Evolutionary conservation across 345 rosid genomes (phyloP).

Genomic region (Arabis hirsuta): DNA sequence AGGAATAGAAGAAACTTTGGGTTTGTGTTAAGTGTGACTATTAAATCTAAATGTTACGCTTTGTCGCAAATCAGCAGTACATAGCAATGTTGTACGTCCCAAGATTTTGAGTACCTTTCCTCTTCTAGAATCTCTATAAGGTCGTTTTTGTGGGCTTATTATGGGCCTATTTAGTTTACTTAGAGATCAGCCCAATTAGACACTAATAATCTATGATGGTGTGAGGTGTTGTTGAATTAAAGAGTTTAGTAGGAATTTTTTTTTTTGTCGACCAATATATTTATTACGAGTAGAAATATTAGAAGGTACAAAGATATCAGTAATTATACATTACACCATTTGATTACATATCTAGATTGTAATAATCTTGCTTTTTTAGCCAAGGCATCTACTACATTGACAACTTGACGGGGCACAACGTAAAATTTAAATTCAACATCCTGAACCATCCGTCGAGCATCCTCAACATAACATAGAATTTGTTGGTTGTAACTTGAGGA

Average conservation of each 20-base stretch:
- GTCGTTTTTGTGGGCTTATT: slow-evolving; percentile 19
- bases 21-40: slow-evolving; percentile 13
- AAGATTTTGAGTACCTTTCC: slow-evolving; percentile 38
- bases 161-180: slow-evolving; percentile 7
- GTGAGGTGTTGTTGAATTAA: background rate
- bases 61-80: slow-evolving; percentile 43
- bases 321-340: too few relatives aligned
- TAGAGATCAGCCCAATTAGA: background rate
- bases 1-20: slow-evolving; percentile 29
- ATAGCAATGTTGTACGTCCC: slow-evolving; percentile 44
- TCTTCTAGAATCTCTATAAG: slow-evolving; percentile 41
- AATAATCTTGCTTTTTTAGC: too few relatives aligned
- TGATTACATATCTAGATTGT: too few relatives aligned
- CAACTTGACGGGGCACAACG: too few relatives aligned
- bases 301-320: too few relatives aligned
- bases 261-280: too few relatives aligned
- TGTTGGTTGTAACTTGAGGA: too few relatives aligned
- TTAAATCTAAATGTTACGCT: slow-evolving; percentile 38
- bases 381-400: too few relatives aligned
- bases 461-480: too few relatives aligned
- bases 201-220: slow-evolving; percentile 11
- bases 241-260: background rate
- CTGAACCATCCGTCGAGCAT: too few relatives aligned
- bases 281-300: too few relatives aligned
- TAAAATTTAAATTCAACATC: too few relatives aligned